Evolutionary conservation across 805 yeast species (phyloP), one percentile per base, ranked within the genome.

Genomic region (Osmozyma mogii): DNA sequence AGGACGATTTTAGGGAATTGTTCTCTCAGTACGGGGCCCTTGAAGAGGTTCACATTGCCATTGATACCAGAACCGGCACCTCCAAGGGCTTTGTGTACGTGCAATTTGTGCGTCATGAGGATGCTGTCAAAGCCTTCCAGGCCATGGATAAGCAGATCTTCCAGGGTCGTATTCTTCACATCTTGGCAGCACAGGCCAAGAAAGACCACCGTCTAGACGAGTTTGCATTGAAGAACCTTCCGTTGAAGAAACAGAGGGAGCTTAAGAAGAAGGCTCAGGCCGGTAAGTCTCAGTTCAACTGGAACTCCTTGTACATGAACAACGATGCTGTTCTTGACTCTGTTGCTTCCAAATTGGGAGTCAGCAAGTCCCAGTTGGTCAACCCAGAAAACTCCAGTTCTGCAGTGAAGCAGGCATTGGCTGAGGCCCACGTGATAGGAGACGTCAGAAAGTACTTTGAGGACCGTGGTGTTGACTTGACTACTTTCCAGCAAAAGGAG

Each of bases 341-440:
- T 31, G 92, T 87, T 24, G 96, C 97, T 2, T 52, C 72, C 6
- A 80, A 81, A 45, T 57, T 92, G 56, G 97, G 97, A 6, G 65
- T 92, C 28, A 52, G 76, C 16, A 92, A 89, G 54, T 68, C 92
- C 6, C 84, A 85, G 34, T 68, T 92, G 47, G 72, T 92, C 37
- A 94, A 92, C 53, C 89, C 96, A 1, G 82, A 84, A 44, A 84
- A 78, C 40, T 70, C 94, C 6, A 77, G 69, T 36, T 81, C 95
- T 30, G 96, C 95, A 1, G 97, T 92, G 9, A 84, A 88, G 51
- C 97, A 88, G 56, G 97, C 98, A 0, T 69, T 92, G 39, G 97
- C 98, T 0, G 98, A 92, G 60, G 94, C 96, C 2, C 92, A 87
- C 49, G 95, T 88, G 11, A 78, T 92, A 47, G 92, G 88, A 25